Conservation (phyloP, 2,329 filamentous ascomycete species). For the Arthrobotrys sinensis region DNA sequence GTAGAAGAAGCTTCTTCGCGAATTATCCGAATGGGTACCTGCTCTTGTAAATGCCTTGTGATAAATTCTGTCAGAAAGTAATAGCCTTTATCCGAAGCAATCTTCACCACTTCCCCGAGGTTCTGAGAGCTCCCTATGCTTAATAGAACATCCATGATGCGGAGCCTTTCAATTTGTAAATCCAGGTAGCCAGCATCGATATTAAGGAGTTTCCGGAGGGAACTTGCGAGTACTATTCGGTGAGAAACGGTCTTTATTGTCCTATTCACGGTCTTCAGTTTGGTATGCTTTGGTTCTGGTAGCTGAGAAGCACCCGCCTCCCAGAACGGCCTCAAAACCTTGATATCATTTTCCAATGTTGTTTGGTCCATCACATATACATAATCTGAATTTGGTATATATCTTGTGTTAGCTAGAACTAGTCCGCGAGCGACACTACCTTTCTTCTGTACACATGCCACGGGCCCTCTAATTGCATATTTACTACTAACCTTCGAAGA, state of each 20-base stretch:
- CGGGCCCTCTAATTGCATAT: neutral
- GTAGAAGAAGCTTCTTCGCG: no score
- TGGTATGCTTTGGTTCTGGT: neutral
- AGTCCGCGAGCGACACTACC: no score
- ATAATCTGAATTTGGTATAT: no score
- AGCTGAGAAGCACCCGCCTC: neutral
- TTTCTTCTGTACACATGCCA: no score
- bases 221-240: neutral
- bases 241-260: neutral
- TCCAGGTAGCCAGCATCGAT: neutral
- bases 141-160: neutral
- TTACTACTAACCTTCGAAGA: neutral
- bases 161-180: neutral
- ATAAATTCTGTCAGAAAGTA: neutral
- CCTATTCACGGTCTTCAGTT: neutral
- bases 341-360: neutral
- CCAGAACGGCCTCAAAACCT: neutral
- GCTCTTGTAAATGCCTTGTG: neutral
- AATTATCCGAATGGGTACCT: no score
- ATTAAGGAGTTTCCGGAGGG: neutral
- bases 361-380: neutral
- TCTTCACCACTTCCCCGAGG: neutral
- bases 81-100: neutral
- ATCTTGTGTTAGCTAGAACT: no score
- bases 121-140: neutral